A percentile compares a stretch with the other conserved stretches of the same genome.
These are phyloP conservation scores for Pisolithus microcarpus DNA, from an alignment of 768 basidiomycete species.

Conservation along the genomic window DNA sequence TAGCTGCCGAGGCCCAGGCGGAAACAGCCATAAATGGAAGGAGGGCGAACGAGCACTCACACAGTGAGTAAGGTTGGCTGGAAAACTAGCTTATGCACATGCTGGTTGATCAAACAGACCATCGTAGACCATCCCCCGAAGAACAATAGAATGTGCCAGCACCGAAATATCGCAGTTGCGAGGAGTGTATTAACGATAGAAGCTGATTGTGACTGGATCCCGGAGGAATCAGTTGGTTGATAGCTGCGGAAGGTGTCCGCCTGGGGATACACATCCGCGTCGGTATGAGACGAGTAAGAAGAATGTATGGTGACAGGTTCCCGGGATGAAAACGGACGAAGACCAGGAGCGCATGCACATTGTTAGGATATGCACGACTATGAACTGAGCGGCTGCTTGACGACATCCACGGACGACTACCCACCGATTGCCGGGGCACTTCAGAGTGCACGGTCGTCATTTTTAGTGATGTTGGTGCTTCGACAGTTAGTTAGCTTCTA, in stretches of 20 bases:
- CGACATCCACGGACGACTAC: too few relatives aligned
- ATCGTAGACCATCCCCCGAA: constrained; percentile 56
- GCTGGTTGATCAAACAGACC: constrained; percentile 46
- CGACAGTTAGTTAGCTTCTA: too few relatives aligned
- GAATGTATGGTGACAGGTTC: not conserved
- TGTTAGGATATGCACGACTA: too few relatives aligned
- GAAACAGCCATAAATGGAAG: not conserved
- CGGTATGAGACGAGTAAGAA: not conserved
- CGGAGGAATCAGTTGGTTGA: not conserved
- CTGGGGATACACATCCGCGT: not conserved
- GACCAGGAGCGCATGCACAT: too few relatives aligned
- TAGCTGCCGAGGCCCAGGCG: too few relatives aligned
- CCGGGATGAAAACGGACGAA: too few relatives aligned
- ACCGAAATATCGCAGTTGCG: constrained; percentile 25
- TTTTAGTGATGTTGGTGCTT: too few relatives aligned
- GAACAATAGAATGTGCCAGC: constrained; percentile 53
- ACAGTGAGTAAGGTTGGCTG: constrained; percentile 59
- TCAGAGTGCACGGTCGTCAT: too few relatives aligned
- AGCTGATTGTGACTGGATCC: constrained; percentile 11
- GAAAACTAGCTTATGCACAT: constrained; percentile 38
- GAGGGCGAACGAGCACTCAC: constrained; percentile 31
- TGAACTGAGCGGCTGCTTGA: too few relatives aligned
- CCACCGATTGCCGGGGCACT: too few relatives aligned
- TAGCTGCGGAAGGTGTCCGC: not conserved
- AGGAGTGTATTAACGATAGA: constrained; percentile 37